Evolutionary conservation across 163 green algal species (phyloP), one percentile per base, ranked within the genome.

Genomic region (Volvox carteri): DNA sequence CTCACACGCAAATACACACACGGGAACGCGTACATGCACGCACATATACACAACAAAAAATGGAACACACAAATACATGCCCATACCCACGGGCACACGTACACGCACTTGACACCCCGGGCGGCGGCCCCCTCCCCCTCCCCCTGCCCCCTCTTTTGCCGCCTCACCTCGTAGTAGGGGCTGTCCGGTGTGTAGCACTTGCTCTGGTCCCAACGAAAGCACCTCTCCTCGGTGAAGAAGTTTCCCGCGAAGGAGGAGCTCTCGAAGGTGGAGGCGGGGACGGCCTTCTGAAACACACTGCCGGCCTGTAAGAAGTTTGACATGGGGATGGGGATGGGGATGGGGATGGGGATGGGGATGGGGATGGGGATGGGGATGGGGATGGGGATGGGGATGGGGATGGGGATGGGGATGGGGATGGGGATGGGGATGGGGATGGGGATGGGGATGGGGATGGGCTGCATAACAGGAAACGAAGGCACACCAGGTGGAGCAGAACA

Each of bases 251-350:
- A 84, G 84, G 84, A 76, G 16, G 70, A 30, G 28, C 52, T 78
- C 41, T 52, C 72, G 23, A 89, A 89, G 50, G 84, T 89, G 52
- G 84, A 84, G 54, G 84, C 84, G 54, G 84, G 84, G 35, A 89
- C 84, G 1, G 72, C 16, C 37, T 89, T 52, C 0, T 41, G n/a
- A 54, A 89, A 89, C 41, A 89, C 84, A 37, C 12, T 75, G 83
- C 80, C 80, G 62, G 18, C 46, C 62, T 86, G 77, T 2, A 16
- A 25, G 76, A n/a, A n/a, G n/a, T n/a, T n/a, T n/a, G n/a, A n/a
- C n/a, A 21, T 5, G 19, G 18, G 21, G 48, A 70, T 46, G 28
- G 75, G 37, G 3, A n/a, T n/a, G n/a, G n/a, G 42, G 19, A 25
- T 4, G 18, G 75, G 75, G 28, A 54, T 12, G 62, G 62, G 23